Evolutionary conservation across 306 rosid genomes (phyloP).

Genomic region (Gynostemma pentaphyllum): DNA sequence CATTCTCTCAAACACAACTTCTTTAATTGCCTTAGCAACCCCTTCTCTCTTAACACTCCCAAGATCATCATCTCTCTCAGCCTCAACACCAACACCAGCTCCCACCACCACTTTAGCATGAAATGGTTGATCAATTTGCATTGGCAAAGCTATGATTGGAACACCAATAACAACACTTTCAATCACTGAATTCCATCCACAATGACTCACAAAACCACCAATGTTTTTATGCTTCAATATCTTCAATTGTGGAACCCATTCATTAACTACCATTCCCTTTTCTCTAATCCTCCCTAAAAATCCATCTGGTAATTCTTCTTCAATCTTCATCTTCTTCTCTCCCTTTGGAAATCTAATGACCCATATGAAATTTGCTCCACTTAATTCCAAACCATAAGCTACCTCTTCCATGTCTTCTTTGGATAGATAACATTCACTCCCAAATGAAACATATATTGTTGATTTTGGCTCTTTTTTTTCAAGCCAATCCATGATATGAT

Average conservation of each 20-base stretch:
- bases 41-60: not conserved
- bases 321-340: not conserved
- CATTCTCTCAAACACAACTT: not conserved
- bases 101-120: not conserved
- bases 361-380: slow-evolving; percentile 15
- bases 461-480: slow-evolving; percentile 8
- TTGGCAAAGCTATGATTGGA: not conserved
- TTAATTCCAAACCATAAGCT: slow-evolving; percentile 14
- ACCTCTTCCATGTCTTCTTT: slow-evolving; percentile 14
- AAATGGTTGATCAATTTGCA: not conserved
- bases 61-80: not conserved
- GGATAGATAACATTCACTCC: slow-evolving; percentile 15
- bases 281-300: not conserved
- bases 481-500: not conserved
- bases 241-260: too few species aligned
- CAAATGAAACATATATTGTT: slow-evolving; percentile 14
- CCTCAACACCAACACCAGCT: not conserved
- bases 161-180: too few species aligned
- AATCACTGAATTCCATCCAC: too few species aligned
- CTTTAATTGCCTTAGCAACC: not conserved
- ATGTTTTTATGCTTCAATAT: too few species aligned
- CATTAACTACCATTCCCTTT: too few species aligned
- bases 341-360: slow-evolving; percentile 11
- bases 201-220: too few species aligned
- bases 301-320: slow-evolving; percentile 10